Conservation (phyloP, 2,329 filamentous ascomycete genomes). For the Microdochium nivale region DNA sequence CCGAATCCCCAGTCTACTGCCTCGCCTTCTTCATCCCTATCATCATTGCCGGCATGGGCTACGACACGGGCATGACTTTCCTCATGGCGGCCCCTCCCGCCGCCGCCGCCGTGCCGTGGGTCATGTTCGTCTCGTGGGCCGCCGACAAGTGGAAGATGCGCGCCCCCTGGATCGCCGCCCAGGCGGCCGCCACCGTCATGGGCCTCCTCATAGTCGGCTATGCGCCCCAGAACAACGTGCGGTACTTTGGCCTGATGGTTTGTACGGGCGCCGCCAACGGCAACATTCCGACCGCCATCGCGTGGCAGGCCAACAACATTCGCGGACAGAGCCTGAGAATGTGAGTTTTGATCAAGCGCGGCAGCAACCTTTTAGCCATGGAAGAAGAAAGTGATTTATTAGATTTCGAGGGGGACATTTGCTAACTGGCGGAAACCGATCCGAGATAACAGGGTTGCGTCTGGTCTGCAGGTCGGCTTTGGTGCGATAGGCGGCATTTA, state of each 20-base stretch:
- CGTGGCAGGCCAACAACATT: constrained; percentile 1
- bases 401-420: too few relatives aligned
- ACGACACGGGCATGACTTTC: background rate
- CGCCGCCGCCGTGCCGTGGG: background rate
- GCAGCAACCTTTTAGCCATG: too few relatives aligned
- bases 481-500: background rate
- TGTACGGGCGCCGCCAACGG: background rate
- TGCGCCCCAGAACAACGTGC: background rate
- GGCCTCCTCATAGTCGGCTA: background rate
- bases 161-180: background rate
- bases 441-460: background rate
- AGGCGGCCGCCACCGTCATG: background rate
- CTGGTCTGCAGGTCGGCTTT: background rate
- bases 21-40: background rate
- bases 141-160: background rate
- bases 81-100: background rate
- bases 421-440: too few relatives aligned
- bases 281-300: background rate
- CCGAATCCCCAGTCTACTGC: background rate
- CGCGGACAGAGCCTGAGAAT: background rate
- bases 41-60: constrained; percentile 1
- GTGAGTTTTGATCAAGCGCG: background rate
- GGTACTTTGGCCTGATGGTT: background rate
- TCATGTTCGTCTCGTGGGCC: background rate
- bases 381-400: too few relatives aligned